Base-by-base conservation (phyloP, 805 yeast species). In the Nakazawaea anatomiae region DNA sequence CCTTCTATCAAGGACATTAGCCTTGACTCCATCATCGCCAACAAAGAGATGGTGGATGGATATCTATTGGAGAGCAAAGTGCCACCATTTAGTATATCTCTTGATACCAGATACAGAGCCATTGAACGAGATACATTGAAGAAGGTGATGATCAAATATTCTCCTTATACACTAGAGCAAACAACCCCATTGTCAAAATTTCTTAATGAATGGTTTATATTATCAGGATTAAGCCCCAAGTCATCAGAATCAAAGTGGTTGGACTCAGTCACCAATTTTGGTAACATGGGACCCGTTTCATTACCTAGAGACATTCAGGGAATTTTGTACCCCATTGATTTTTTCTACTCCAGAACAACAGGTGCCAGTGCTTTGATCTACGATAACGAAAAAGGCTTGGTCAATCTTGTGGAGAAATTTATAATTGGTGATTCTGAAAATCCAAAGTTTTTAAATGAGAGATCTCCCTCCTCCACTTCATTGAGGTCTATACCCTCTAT, bases 201-300 rank as follows among this genome's bases (percentile, higher is more conserved):
- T 34, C 28, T 50, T 4, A 50, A 50, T 42, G 52, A 50, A 39
- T 50, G 52, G 52, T 42, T 39, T 25, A 9, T 50, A 32, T 28
- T 50, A 6, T 45, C 49, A 11, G 52, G 52, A 7, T 11, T 27
- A 6, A n/a, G 36, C 27, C 46, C 52, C 12, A 50, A 46, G 18
- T 8, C 6, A 27, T 8, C 40, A 6, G 28, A 38, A 9, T n/a
- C 11, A 3, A n/a, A 39, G 2, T 42, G 44, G 42, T 25, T 48
- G 27, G 51, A 48, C 14, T 30, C 32, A 4, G 41, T 43, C 8
- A 38, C 51, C 6, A 39, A 48, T 31, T 48, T 38, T 36, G 45
- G 30, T 27, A 12, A 11, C 9, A 6, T 6, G 7, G 6, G 4
- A 9, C 52, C 49, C 7, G 14, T 42, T 4, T 31, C 49, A 5